Evolutionary conservation across 495 filamentous ascomycete genomes (phyloP).

Genomic region (Aspergillus bridgeri): DNA sequence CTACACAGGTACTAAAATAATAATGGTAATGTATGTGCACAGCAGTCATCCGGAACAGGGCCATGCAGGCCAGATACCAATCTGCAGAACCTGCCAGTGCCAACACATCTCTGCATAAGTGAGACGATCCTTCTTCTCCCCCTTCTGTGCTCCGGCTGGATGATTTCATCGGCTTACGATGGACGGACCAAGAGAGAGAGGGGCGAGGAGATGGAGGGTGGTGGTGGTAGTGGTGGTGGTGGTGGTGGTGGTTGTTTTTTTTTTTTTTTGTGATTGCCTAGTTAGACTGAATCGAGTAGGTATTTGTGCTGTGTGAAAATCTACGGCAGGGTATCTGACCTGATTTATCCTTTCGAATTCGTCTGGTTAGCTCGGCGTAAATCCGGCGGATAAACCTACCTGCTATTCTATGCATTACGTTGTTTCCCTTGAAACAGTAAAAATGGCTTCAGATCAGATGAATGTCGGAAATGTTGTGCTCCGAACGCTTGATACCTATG

Average conservation of each 20-base stretch:
- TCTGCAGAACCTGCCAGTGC: constrained; percentile 22
- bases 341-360: neutral
- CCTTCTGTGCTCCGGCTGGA: neutral
- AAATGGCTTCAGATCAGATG: neutral
- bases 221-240: too few species aligned
- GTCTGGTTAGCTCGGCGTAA: neutral
- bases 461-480: too few species aligned
- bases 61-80: constrained; percentile 17
- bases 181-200: too few species aligned
- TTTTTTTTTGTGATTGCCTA: too few species aligned
- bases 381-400: too few species aligned
- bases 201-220: too few species aligned
- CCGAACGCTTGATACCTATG: too few species aligned
- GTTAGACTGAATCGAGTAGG: too few species aligned
- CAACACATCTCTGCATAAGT: constrained; percentile 21
- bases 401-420: neutral
- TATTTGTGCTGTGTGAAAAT: too few species aligned
- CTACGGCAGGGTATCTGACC: neutral
- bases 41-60: constrained; percentile 7
- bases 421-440: neutral
- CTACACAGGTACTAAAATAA: neutral
- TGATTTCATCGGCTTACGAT: constrained; percentile 4
- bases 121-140: constrained; percentile 8
- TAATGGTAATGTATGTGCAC: neutral
- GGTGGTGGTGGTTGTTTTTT: too few species aligned